phyloP scores from a whole-genome alignment of 129 eudicot species.

The Calendula officinalis region DNA sequence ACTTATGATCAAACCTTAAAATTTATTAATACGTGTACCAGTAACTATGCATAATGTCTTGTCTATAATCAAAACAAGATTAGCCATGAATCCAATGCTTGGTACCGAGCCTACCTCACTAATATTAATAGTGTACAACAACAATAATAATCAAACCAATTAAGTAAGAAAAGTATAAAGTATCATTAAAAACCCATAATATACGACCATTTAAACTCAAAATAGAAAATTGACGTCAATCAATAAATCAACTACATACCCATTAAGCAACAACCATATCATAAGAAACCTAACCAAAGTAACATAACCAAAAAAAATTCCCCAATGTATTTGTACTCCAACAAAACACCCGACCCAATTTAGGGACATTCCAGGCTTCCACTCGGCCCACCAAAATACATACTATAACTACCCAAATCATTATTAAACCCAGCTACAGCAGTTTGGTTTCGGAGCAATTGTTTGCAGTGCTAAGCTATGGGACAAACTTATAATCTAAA shows the following conservation, averaged over 20 bases:
- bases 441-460: constrained; percentile 84
- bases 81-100: too few relatives aligned
- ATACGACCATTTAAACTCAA: constrained; percentile 28
- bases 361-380: constrained; percentile 67
- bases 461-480: constrained; percentile 54
- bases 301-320: constrained; percentile 18
- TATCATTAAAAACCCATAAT: constrained; percentile 6
- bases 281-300: constrained; percentile 14
- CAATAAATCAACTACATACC: constrained; percentile 21
- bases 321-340: constrained; percentile 30
- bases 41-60: too few relatives aligned
- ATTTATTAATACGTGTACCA: too few relatives aligned
- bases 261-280: constrained; percentile 24
- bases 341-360: constrained; percentile 16
- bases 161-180: neutral
- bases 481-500: constrained; percentile 80
- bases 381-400: constrained; percentile 96
- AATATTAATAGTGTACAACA: neutral
- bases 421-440: constrained; percentile 76
- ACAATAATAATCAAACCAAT: neutral
- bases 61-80: too few relatives aligned
- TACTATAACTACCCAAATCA: constrained; percentile 93
- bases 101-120: too few relatives aligned
- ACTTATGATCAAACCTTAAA: too few relatives aligned
- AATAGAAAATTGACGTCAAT: constrained; percentile 30